A percentile compares a stretch with the other conserved stretches of the same genome.
Conservation (phyloP, 306 rosid species). For the Quercus aquifolioides region DNA sequence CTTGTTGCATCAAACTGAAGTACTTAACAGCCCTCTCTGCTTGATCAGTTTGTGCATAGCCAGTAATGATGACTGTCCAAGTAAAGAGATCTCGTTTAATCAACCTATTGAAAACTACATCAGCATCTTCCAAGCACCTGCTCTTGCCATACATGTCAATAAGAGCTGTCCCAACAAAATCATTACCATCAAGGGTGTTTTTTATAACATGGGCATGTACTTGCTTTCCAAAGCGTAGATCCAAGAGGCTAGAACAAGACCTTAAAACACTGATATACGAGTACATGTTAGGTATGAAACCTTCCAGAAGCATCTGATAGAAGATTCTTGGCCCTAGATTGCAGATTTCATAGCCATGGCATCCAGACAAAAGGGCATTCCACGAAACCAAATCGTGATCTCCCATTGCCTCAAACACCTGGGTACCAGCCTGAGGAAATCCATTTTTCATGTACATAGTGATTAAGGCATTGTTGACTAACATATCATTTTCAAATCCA, state of each 20-base stretch:
- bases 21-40: neutral
- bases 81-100: neutral
- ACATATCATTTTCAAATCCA: slow-evolving; percentile 28
- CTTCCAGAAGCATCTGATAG: slow-evolving; percentile 30
- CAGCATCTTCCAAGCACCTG: slow-evolving; percentile 22
- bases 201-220: slow-evolving; percentile 31
- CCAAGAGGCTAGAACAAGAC: slow-evolving; percentile 34
- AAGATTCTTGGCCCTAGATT: slow-evolving; percentile 27
- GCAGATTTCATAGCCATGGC: slow-evolving; percentile 24
- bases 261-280: slow-evolving; percentile 37
- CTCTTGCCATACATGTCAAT: slow-evolving; percentile 35
- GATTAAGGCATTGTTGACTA: slow-evolving; percentile 31
- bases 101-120: neutral
- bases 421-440: slow-evolving; percentile 20
- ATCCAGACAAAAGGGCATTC: slow-evolving; percentile 38
- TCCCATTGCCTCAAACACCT: slow-evolving; percentile 27
- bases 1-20: neutral
- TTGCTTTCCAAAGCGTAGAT: slow-evolving; percentile 32
- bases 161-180: slow-evolving; percentile 33
- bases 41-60: neutral
- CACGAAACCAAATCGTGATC: slow-evolving; percentile 30
- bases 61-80: neutral
- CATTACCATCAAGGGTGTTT: slow-evolving; percentile 28
- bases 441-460: slow-evolving; percentile 40
- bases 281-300: slow-evolving; percentile 37